phyloP scores from a whole-genome alignment of 768 basidiomycete species.

The Gymnopilus dilepis region DNA sequence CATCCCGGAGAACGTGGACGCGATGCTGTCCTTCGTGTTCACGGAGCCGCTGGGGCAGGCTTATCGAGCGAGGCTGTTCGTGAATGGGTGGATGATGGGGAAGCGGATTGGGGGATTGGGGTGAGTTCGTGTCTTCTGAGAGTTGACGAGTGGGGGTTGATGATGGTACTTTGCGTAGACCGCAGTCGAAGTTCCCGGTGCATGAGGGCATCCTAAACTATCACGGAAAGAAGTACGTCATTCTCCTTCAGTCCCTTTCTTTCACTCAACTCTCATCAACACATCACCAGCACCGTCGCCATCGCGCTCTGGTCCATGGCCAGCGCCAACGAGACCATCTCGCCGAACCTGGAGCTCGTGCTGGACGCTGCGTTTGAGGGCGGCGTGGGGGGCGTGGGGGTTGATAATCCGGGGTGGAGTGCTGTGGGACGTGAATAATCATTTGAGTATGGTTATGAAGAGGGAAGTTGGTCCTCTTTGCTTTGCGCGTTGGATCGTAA shows the following conservation, averaged over 20 bases:
- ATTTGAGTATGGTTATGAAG: too few species aligned
- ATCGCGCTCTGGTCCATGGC: conserved; percentile 76
- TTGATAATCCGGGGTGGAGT: conserved; percentile 66
- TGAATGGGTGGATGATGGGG: conserved; percentile 92
- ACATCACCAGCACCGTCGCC: conserved; percentile 50
- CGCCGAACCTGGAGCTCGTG: conserved; percentile 56
- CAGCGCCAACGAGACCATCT: conserved; percentile 44
- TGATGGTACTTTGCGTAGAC: conserved; percentile 41
- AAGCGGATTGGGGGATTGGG: conserved; percentile 74
- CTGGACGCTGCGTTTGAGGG: conserved; percentile 66
- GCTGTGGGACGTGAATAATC: conserved; percentile 24
- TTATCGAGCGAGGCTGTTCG: conserved; percentile 77
- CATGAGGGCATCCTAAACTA: conserved; percentile 82
- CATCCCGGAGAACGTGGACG: conserved; percentile 59
- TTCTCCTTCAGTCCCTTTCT: background rate
- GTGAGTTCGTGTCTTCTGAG: conserved; percentile 37
- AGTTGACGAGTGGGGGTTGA: background rate
- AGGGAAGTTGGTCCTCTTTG: too few species aligned
- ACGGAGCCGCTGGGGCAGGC: conserved; percentile 60
- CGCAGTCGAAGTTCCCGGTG: conserved; percentile 83
- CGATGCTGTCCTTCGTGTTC: conserved; percentile 74
- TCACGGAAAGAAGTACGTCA: conserved; percentile 66
- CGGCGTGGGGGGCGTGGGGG: conserved; percentile 60
- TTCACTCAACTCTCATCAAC: background rate
- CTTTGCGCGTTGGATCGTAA: too few species aligned